These are phyloP conservation scores for Naganishia vishniacii DNA, from an alignment of 768 basidiomycete genomes.

Conservation along the genomic window DNA sequence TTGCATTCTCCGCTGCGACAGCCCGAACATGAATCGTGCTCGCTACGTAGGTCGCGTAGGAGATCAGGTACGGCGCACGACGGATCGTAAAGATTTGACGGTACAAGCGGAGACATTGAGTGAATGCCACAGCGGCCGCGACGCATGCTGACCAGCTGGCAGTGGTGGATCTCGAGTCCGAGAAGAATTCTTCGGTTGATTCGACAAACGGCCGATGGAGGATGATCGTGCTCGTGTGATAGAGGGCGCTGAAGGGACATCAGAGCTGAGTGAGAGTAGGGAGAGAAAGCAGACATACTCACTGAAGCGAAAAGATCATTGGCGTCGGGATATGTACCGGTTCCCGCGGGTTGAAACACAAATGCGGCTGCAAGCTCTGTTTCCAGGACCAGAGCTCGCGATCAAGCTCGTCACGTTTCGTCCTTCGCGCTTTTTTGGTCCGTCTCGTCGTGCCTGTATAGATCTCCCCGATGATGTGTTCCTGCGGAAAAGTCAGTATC, in stretches of 20 bases:
- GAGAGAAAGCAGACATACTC: too few species aligned
- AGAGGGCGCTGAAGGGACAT: constrained; percentile 22
- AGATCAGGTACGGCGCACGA: constrained; percentile 34
- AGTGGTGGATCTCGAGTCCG: constrained; percentile 22
- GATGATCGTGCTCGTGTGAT: constrained; percentile 31
- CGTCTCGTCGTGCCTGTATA: constrained; percentile 14
- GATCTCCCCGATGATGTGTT: constrained; percentile 22
- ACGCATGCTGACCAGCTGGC: constrained; percentile 32
- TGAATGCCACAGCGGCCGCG: constrained; percentile 29
- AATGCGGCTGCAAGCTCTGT: constrained; percentile 11
- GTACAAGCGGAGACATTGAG: constrained; percentile 23
- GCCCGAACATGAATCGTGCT: constrained; percentile 34
- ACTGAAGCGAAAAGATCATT: constrained; percentile 16
- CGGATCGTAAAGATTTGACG: constrained; percentile 31
- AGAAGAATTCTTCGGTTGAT: constrained; percentile 26
- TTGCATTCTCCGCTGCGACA: constrained; percentile 12
- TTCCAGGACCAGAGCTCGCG: constrained; percentile 8
- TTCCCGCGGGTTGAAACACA: constrained; percentile 16
- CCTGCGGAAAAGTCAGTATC: background rate
- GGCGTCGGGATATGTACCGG: constrained; percentile 13
- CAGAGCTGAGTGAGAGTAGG: too few species aligned
- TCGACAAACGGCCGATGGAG: constrained; percentile 34
- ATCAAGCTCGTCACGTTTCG: constrained; percentile 13
- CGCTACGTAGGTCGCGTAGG: constrained; percentile 34
- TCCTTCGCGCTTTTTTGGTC: constrained; percentile 6